phyloP scores from a whole-genome alignment of 495 filamentous ascomycete species.

The Annulohypoxylon nitens region DNA sequence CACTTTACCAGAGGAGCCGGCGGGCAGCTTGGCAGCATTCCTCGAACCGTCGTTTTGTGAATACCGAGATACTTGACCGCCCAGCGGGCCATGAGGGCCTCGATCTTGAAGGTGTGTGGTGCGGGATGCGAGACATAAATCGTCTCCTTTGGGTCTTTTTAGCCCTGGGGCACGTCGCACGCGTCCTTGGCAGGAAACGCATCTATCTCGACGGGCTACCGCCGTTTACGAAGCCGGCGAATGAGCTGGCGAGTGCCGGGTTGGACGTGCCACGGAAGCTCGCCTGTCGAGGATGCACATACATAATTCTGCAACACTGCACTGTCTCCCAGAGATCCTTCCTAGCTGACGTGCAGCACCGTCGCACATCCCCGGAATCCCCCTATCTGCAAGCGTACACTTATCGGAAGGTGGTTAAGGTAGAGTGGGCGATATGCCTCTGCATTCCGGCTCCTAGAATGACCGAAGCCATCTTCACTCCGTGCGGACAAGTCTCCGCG shows the following conservation, averaged over 20 bases:
- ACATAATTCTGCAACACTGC: slow-evolving; percentile 24
- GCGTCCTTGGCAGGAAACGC: slow-evolving; percentile 38
- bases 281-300: slow-evolving; percentile 33
- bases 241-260: slow-evolving; percentile 20
- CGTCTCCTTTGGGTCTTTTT: slow-evolving; percentile 18
- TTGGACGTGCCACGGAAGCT: slow-evolving; percentile 22
- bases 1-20: slow-evolving; percentile 27
- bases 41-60: slow-evolving; percentile 24
- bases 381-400: slow-evolving; percentile 28
- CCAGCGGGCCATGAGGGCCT: slow-evolving; percentile 5
- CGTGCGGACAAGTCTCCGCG: slow-evolving; percentile 26
- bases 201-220: slow-evolving; percentile 34
- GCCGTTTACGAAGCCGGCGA: slow-evolving; percentile 23
- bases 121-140: slow-evolving; percentile 37
- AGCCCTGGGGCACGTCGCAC: slow-evolving; percentile 40
- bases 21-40: slow-evolving; percentile 41
- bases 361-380: slow-evolving; percentile 36
- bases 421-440: slow-evolving; percentile 15
- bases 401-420: slow-evolving; percentile 40
- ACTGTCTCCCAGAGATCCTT: slow-evolving; percentile 37
- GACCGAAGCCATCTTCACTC: slow-evolving; percentile 33
- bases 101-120: slow-evolving; percentile 19
- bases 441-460: slow-evolving; percentile 36
- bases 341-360: slow-evolving; percentile 41
- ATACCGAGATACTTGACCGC: neutral